Conservation (phyloP, 2,329 filamentous ascomycete species). For the Phaeosphaeria sp. region DNA sequence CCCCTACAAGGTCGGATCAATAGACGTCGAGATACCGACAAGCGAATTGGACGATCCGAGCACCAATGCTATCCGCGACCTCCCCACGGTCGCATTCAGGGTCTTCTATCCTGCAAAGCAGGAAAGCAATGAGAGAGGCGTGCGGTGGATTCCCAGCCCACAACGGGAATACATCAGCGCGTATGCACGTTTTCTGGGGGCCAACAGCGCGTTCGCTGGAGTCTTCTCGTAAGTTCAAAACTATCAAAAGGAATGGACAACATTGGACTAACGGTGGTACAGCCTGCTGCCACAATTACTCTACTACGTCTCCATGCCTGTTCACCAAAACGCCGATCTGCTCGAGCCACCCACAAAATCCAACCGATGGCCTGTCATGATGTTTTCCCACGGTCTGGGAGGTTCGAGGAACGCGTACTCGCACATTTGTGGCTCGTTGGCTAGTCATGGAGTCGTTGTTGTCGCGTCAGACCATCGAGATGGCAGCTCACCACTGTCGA, state of each 20-base stretch:
- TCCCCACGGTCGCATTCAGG: conserved; percentile 79
- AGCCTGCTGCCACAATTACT: conserved; percentile 74
- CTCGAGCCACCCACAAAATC: conserved; percentile 56
- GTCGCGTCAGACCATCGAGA: conserved; percentile 85
- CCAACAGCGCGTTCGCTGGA: conserved; percentile 58
- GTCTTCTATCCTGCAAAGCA: conserved; percentile 73
- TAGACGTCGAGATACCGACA: conserved; percentile 81
- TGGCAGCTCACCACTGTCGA: conserved; percentile 77
- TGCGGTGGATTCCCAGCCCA: conserved; percentile 79
- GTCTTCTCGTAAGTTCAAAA: conserved; percentile 46
- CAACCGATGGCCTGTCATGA: conserved; percentile 76
- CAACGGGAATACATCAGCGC: conserved; percentile 77
- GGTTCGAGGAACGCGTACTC: conserved; percentile 85
- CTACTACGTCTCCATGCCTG: conserved; percentile 76
- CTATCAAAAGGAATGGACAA: not conserved
- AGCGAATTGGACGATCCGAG: conserved; percentile 55
- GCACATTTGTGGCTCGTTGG: conserved; percentile 78
- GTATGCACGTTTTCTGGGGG: conserved; percentile 78
- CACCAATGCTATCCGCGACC: conserved; percentile 58
- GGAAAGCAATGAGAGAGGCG: conserved; percentile 59
- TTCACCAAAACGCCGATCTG: conserved; percentile 72
- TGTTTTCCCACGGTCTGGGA: conserved; percentile 87
- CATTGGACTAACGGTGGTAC: conserved; percentile 5
- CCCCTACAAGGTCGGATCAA: conserved; percentile 77
- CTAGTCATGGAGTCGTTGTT: conserved; percentile 81